Conservation (phyloP, 1,284 basidiomycete species). For the Malassezia caprae region DNA sequence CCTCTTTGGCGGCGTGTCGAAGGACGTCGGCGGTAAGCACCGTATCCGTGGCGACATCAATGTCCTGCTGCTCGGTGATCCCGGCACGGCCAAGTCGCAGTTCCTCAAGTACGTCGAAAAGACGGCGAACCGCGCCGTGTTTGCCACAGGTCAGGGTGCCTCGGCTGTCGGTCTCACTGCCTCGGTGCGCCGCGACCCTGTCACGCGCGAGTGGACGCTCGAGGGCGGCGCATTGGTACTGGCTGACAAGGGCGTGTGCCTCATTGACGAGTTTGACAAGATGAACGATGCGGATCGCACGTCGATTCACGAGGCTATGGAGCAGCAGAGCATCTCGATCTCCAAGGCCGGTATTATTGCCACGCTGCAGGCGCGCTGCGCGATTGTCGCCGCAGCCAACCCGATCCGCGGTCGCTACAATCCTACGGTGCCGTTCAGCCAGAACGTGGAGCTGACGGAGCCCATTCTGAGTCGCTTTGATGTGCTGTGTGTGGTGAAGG, state of each 20-base stretch:
- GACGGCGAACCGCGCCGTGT: constrained; percentile 91
- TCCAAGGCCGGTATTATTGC: constrained; percentile 98
- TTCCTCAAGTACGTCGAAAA: constrained; percentile 99
- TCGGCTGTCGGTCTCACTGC: constrained; percentile 96
- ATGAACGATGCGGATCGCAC: constrained; percentile 88
- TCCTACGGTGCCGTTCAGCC: constrained; percentile 62
- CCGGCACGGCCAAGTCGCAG: constrained; percentile 96
- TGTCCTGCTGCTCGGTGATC: constrained; percentile 85
- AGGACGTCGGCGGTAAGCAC: constrained; percentile 93
- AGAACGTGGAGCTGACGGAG: constrained; percentile 97
- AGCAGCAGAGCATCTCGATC: constrained; percentile 98
- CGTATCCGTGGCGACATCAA: constrained; percentile 96
- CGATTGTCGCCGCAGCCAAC: constrained; percentile 94
- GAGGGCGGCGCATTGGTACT: constrained; percentile 95
- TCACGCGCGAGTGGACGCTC: constrained; percentile 95
- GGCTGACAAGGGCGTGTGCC: constrained; percentile 94
- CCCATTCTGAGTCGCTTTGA: constrained; percentile 99
- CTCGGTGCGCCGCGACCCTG: constrained; percentile 90
- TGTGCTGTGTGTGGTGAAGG: constrained; percentile 94
- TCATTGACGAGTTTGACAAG: constrained; percentile 99
- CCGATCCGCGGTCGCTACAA: constrained; percentile 63
- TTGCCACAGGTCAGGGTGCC: constrained; percentile 94
- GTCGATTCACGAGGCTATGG: constrained; percentile 99
- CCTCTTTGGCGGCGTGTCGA: constrained; percentile 82
- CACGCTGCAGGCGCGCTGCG: constrained; percentile 88